phyloP scores from a whole-genome alignment of 2,329 filamentous ascomycete species.

The Pestalotiopsis sp. region DNA sequence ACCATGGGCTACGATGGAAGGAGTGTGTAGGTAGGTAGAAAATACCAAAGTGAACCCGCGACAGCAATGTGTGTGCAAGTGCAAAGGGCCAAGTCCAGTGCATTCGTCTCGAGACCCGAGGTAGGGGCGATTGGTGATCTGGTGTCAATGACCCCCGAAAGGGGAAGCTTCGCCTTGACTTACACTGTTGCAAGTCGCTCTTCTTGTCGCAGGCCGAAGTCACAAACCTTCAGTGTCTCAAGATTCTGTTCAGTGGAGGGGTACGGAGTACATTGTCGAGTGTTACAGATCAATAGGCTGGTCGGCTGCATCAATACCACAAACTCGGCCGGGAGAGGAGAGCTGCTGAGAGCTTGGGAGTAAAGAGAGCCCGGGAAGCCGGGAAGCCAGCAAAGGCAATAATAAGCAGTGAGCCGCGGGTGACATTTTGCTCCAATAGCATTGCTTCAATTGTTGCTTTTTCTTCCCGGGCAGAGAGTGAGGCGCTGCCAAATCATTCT shows the following conservation, averaged over 20 bases:
- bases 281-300: background rate
- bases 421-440: too few relatives aligned
- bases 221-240: constrained; percentile 15
- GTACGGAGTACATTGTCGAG: background rate
- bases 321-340: too few relatives aligned
- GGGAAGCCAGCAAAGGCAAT: too few relatives aligned
- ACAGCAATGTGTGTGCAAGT: background rate
- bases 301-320: too few relatives aligned
- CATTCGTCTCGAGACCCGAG: background rate
- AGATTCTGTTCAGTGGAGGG: background rate
- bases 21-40: background rate
- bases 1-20: background rate
- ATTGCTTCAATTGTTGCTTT: too few relatives aligned
- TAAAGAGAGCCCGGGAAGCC: too few relatives aligned
- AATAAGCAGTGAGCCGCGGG: too few relatives aligned
- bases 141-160: background rate
- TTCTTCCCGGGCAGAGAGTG: too few relatives aligned
- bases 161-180: constrained; percentile 1
- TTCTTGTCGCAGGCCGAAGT: background rate
- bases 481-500: too few relatives aligned
- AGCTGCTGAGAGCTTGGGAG: too few relatives aligned
- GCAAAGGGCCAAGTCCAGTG: background rate
- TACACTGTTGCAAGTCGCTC: background rate
- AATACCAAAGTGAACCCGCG: too few relatives aligned
- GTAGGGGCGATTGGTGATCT: background rate